Percentiles rank a stretch among this genome's conserved stretches.
These are phyloP conservation scores for Schizochytrium sp. DNA, from an alignment of 108 stramenopile species.

Conservation along the genomic window DNA sequence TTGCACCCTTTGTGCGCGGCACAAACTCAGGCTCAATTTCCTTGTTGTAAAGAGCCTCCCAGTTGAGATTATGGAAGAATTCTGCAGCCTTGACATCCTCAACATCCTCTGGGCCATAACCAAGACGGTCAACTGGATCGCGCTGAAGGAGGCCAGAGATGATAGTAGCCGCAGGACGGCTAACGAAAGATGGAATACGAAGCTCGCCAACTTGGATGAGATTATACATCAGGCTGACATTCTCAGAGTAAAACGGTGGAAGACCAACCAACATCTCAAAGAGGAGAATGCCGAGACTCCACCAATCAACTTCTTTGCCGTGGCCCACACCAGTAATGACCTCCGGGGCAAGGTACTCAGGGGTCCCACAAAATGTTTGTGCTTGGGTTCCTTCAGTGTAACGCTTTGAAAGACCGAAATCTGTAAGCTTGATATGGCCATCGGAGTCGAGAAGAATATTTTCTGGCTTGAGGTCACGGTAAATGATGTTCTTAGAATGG, in stretches of 20 bases:
- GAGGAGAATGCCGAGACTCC: constrained; percentile 89
- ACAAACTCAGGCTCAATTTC: constrained; percentile 90
- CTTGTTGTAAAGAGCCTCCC: constrained; percentile 85
- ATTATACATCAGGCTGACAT: constrained; percentile 93
- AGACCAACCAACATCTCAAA: constrained; percentile 98
- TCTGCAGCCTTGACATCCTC: constrained; percentile 88
- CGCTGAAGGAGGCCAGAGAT: constrained; percentile 87
- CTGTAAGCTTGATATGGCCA: constrained; percentile 96
- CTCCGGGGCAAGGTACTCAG: constrained; percentile 79
- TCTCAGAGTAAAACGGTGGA: constrained; percentile 96
- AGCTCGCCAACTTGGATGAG: constrained; percentile 91
- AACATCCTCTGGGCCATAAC: constrained; percentile 88
- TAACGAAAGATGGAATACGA: constrained; percentile 85
- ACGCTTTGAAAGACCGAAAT: constrained; percentile 94
- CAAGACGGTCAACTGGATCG: constrained; percentile 87
- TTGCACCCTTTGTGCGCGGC: constrained; percentile 69
- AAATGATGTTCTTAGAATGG: constrained; percentile 94
- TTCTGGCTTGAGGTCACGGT: constrained; percentile 96
- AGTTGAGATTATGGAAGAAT: constrained; percentile 89
- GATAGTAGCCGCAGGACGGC: constrained; percentile 75
- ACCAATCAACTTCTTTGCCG: constrained; percentile 76
- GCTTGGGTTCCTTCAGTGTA: constrained; percentile 46
- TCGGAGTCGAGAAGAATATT: constrained; percentile 92
- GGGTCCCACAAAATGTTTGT: constrained; percentile 75
- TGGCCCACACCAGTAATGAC: constrained; percentile 70